Conservation (phyloP, 805 yeast species). For the Priceomyces fermenticarens region DNA sequence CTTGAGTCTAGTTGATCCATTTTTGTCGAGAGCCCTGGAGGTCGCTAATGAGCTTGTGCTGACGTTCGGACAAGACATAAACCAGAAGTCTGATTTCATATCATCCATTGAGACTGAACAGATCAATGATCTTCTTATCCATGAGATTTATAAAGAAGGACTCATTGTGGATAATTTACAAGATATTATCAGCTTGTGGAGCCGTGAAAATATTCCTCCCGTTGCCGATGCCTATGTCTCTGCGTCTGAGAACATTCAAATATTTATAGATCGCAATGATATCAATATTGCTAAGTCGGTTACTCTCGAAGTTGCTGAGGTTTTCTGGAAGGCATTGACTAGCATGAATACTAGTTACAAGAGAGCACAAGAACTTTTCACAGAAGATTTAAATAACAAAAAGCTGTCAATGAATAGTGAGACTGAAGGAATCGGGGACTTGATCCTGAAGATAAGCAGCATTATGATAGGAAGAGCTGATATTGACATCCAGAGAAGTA, state of each 20-base stretch:
- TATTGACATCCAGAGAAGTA: constrained; percentile 49
- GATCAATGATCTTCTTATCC: constrained; percentile 27
- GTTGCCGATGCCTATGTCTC: constrained; percentile 36
- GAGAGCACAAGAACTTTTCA: constrained; percentile 34
- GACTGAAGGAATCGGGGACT: constrained; percentile 25
- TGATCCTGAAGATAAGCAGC: constrained; percentile 37
- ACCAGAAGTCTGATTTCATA: constrained; percentile 18
- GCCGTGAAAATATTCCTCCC: constrained; percentile 16
- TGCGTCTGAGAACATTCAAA: constrained; percentile 44
- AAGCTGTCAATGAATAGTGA: constrained; percentile 13
- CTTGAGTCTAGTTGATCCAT: constrained; percentile 15
- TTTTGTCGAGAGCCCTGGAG: constrained; percentile 15
- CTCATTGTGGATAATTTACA: constrained; percentile 24
- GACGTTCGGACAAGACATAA: constrained; percentile 14
- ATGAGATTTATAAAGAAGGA: constrained; percentile 24
- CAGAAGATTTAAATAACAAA: constrained; percentile 14
- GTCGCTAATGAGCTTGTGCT: constrained; percentile 17
- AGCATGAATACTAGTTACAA: constrained; percentile 37
- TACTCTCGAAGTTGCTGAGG: constrained; percentile 10
- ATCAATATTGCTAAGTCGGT: constrained; percentile 10
- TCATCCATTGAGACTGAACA: constrained; percentile 26
- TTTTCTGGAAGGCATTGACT: constrained; percentile 40
- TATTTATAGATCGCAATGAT: constrained; percentile 37
- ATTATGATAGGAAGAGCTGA: constrained; percentile 51
- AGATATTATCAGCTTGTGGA: constrained; percentile 34